These are phyloP conservation scores for Mycosarcoma maydis DNA, from an alignment of 1,284 basidiomycete species.

Conservation along the genomic window DNA sequence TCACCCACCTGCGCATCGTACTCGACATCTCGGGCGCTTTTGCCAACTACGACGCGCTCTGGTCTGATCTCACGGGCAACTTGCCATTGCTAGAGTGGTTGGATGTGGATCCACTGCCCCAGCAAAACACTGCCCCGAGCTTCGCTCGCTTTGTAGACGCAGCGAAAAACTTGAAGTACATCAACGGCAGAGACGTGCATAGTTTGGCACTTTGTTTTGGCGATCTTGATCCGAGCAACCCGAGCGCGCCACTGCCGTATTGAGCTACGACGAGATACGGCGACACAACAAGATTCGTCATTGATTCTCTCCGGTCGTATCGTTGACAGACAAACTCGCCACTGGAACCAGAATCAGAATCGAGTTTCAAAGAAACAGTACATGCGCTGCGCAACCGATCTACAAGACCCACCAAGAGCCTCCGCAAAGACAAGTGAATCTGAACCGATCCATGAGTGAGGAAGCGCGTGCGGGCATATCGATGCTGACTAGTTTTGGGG, in stretches of 20 bases:
- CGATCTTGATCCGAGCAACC: conserved; percentile 13
- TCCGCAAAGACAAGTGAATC: conserved; percentile 32
- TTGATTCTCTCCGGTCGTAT: too few species aligned
- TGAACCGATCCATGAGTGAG: conserved; percentile 5
- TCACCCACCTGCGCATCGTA: conserved; percentile 18
- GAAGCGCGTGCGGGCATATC: not conserved
- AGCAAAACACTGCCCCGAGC: conserved; percentile 46
- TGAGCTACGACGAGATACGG: too few species aligned
- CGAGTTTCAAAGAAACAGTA: not conserved
- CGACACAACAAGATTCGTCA: too few species aligned
- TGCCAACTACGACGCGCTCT: conserved; percentile 31
- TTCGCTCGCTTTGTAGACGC: conserved; percentile 29
- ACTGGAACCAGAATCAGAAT: too few species aligned
- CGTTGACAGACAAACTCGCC: too few species aligned
- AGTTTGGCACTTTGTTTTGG: conserved; percentile 31
- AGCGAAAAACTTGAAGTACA: conserved; percentile 3
- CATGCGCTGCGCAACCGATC: too few species aligned
- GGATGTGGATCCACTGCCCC: conserved; percentile 32
- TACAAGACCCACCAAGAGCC: conserved; percentile 42
- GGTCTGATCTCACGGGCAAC: conserved; percentile 14
- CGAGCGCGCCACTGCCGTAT: conserved; percentile 19
- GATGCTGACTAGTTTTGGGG: conserved; percentile 15
- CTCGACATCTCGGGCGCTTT: conserved; percentile 39
- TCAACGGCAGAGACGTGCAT: conserved; percentile 10
- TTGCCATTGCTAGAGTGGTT: conserved; percentile 10